Conservation (phyloP, 2,329 filamentous ascomycete genomes). For the Sporothrix curviconia region DNA sequence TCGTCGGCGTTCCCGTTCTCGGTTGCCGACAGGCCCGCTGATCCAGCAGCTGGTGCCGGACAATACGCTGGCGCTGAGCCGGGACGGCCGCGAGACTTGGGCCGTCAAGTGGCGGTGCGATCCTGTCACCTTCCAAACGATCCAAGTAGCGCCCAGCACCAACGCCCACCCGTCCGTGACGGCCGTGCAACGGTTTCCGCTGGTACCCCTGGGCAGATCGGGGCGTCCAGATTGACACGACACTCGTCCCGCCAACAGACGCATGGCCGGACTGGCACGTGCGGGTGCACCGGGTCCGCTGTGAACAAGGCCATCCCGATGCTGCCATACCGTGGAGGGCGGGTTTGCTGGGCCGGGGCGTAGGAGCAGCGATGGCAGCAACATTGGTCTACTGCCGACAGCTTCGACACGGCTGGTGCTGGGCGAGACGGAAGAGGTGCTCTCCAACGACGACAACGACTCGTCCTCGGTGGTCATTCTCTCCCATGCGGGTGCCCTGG, state of each 20-base stretch:
- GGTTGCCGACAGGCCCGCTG: constrained; percentile 27
- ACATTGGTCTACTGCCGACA: not conserved
- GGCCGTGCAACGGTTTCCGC: not conserved
- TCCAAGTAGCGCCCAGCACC: no score
- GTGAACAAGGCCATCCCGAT: not conserved
- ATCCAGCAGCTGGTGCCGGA: constrained; percentile 25
- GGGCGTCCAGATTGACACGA: constrained; percentile 29
- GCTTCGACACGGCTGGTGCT: not conserved
- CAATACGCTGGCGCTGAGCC: constrained; percentile 20
- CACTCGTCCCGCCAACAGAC: constrained; percentile 29
- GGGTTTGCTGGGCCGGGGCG: constrained; percentile 23
- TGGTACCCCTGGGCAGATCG: constrained; percentile 21
- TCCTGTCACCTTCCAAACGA: no score
- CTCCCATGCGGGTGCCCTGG: not conserved
- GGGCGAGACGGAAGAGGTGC: not conserved
- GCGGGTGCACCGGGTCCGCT: constrained; percentile 28
- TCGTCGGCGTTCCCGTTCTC: constrained; percentile 36
- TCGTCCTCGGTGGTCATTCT: not conserved
- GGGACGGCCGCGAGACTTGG: constrained; percentile 21
- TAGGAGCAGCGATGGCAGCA: not conserved
- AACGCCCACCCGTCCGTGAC: no score
- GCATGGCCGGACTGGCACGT: constrained; percentile 34
- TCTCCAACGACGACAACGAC: not conserved
- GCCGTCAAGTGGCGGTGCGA: constrained; percentile 11
- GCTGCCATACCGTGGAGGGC: constrained; percentile 21